Percentiles rank a stretch among this genome's conserved stretches.
Conservation (phyloP, 2,329 filamentous ascomycete genomes). For the Ophiognomonia clavigignenti-juglandacearum region DNA sequence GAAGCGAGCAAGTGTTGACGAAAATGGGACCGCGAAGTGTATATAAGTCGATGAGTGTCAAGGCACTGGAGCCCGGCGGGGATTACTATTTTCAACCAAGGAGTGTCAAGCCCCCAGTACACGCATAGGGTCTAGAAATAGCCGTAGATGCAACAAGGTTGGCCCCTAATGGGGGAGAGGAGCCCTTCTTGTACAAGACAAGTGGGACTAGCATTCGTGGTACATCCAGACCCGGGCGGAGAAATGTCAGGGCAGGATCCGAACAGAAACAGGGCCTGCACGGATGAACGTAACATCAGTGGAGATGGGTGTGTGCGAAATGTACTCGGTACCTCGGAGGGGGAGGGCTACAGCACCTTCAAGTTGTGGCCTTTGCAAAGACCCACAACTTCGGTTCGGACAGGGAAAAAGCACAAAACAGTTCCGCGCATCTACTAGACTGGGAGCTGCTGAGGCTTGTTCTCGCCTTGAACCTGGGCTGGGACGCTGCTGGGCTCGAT, state of each 20-base stretch:
- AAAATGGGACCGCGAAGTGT: constrained; percentile 11
- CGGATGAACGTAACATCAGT: constrained; percentile 27
- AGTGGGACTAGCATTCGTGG: constrained; percentile 43
- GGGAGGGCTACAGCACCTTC: constrained; percentile 29
- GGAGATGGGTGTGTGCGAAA: constrained; percentile 19
- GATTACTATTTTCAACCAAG: constrained; percentile 31
- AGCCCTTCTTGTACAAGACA: constrained; percentile 40
- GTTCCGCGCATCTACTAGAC: constrained; percentile 12
- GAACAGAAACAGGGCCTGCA: constrained; percentile 37
- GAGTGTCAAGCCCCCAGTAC: constrained; percentile 35
- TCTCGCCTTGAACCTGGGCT: constrained; percentile 28
- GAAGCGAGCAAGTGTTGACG: background rate
- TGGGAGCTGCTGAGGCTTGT: constrained; percentile 10
- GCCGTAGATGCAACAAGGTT: constrained; percentile 35
- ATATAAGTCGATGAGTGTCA: constrained; percentile 24
- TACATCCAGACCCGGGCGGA: constrained; percentile 37
- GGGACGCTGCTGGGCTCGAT: constrained; percentile 16
- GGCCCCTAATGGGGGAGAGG: constrained; percentile 25
- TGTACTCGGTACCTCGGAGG: constrained; percentile 36
- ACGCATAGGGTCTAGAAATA: constrained; percentile 36
- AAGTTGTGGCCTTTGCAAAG: constrained; percentile 28
- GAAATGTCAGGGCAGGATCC: constrained; percentile 42
- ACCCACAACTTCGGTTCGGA: constrained; percentile 28
- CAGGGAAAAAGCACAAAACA: constrained; percentile 22
- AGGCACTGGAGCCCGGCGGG: constrained; percentile 33